Percentiles rank a stretch among this genome's conserved stretches.
These are phyloP conservation scores for Fusarium albidum DNA, from an alignment of 2,329 filamentous ascomycete species.

Conservation along the genomic window DNA sequence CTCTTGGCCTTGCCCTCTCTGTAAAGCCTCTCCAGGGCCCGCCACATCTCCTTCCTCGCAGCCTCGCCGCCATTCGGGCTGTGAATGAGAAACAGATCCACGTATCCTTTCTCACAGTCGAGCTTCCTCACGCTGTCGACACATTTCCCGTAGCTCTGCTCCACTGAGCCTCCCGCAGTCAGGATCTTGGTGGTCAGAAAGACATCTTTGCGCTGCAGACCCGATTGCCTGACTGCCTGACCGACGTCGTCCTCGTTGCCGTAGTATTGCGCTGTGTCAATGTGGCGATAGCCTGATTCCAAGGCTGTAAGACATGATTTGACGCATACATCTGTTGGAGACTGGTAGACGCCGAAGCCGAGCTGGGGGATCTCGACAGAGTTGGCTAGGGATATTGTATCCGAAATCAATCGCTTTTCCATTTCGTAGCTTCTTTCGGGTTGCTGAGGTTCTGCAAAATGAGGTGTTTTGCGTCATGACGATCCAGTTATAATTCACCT, in stretches of 20 bases:
- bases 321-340: conserved; percentile 60
- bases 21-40: conserved; percentile 68
- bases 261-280: conserved; percentile 55
- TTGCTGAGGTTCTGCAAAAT: not conserved
- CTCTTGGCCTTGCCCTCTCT: conserved; percentile 66
- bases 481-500: conserved; percentile 20
- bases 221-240: conserved; percentile 54
- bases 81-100: conserved; percentile 76
- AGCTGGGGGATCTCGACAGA: conserved; percentile 63
- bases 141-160: conserved; percentile 67
- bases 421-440: not conserved
- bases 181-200: conserved; percentile 65
- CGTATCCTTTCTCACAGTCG: conserved; percentile 63
- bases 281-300: conserved; percentile 63
- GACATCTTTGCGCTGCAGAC: conserved; percentile 55
- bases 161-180: conserved; percentile 53
- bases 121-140: conserved; percentile 70
- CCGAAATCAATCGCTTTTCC: conserved; percentile 25
- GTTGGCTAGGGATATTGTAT: conserved; percentile 37
- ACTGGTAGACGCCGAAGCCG: conserved; percentile 75
- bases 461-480: conserved; percentile 16
- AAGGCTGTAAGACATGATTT: conserved; percentile 65
- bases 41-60: conserved; percentile 70
- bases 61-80: conserved; percentile 63
- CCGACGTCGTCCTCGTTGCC: conserved; percentile 56